phyloP scores from a whole-genome alignment of 228 moss, liverwort and hornwort genomes.

The Sphagnum fallax region DNA sequence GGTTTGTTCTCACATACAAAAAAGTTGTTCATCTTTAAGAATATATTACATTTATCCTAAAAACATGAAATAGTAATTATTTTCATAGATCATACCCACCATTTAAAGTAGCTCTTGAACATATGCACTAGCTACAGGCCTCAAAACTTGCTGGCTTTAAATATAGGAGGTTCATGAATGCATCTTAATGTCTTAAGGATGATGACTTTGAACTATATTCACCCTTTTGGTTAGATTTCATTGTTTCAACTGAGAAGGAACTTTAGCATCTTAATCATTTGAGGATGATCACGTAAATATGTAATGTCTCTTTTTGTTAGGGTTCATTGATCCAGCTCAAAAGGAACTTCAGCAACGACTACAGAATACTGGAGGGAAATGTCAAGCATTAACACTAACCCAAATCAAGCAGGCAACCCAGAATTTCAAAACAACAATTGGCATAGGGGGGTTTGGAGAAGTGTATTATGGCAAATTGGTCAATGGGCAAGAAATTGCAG shows the following conservation, averaged over 20 bases:
- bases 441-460: slow-evolving; percentile 52
- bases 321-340: slow-evolving; percentile 9
- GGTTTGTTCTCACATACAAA: too few species aligned
- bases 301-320: not conserved
- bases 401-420: slow-evolving; percentile 38
- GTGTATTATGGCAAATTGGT: slow-evolving; percentile 50
- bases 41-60: too few species aligned
- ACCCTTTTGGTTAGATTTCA: too few species aligned
- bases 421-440: slow-evolving; percentile 39
- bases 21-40: too few species aligned
- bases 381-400: slow-evolving; percentile 13
- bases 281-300: not conserved
- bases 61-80: too few species aligned
- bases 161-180: too few species aligned
- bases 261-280: not conserved
- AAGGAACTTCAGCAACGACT: slow-evolving; percentile 20
- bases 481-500: slow-evolving; percentile 52
- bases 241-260: too few species aligned
- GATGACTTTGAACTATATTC: too few species aligned
- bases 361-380: slow-evolving; percentile 14
- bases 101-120: not conserved
- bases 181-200: too few species aligned
- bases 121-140: too few species aligned
- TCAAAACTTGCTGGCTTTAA: too few species aligned
- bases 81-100: not conserved